These are phyloP conservation scores for Penicillium bialowiezense DNA, from an alignment of 495 filamentous ascomycete species.

Conservation along the genomic window DNA sequence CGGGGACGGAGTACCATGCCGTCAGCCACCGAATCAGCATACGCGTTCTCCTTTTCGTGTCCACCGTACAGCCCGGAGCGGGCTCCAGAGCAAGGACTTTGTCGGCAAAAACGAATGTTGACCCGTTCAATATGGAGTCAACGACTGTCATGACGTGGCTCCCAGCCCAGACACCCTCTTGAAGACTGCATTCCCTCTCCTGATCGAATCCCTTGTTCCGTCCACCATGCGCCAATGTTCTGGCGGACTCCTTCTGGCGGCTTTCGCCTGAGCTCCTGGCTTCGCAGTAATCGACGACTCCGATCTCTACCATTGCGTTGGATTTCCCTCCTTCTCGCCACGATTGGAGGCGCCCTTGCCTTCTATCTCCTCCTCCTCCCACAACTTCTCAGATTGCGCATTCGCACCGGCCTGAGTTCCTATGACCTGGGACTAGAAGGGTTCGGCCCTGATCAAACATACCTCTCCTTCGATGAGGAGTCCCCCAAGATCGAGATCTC, in stretches of 20 bases:
- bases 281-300: slow-evolving; percentile 4
- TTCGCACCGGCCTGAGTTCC: slow-evolving; percentile 29
- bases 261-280: slow-evolving; percentile 20
- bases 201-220: background rate
- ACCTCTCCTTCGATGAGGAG: slow-evolving; percentile 32
- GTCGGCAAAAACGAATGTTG: background rate
- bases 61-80: slow-evolving; percentile 2
- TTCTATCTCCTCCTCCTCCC: slow-evolving; percentile 29
- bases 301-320: slow-evolving; percentile 8
- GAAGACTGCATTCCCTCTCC: background rate
- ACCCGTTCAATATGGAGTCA: background rate
- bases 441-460: slow-evolving; percentile 32
- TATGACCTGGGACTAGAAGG: slow-evolving; percentile 38
- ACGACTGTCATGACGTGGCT: background rate
- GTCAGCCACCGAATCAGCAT: slow-evolving; percentile 7
- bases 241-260: slow-evolving; percentile 18
- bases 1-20: background rate
- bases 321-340: slow-evolving; percentile 7
- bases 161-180: background rate
- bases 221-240: slow-evolving; percentile 33
- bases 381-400: slow-evolving; percentile 29
- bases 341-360: slow-evolving; percentile 11
- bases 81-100: background rate
- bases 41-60: slow-evolving; percentile 1
- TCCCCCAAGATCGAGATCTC: slow-evolving; percentile 32